Percentiles rank a stretch among this genome's conserved stretches.
These are phyloP conservation scores for Eragrostis curvula DNA, from an alignment of 176 grass and related monocot species.

Conservation along the genomic window DNA sequence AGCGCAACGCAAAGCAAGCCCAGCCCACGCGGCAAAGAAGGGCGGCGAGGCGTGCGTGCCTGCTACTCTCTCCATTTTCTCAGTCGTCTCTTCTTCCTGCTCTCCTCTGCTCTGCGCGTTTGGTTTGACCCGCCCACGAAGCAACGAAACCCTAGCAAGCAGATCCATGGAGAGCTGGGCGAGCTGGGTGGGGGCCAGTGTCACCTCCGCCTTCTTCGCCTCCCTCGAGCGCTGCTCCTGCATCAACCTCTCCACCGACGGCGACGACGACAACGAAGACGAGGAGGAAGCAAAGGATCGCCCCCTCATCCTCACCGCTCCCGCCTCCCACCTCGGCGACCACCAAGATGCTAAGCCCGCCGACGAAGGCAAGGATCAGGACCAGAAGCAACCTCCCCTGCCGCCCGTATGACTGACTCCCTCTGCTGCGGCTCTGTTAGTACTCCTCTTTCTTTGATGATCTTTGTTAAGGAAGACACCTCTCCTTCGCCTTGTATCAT, in stretches of 20 bases:
- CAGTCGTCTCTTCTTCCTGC: neutral
- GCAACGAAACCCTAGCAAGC: constrained; percentile 29
- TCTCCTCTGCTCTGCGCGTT: neutral
- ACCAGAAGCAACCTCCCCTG: constrained; percentile 13
- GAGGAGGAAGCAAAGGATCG: constrained; percentile 65
- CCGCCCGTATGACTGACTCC: constrained; percentile 46
- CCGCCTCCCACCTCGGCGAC: constrained; percentile 9
- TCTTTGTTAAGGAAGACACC: too few relatives aligned
- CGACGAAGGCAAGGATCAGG: neutral
- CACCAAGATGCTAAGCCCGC: neutral
- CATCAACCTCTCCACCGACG: constrained; percentile 79
- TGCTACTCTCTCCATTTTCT: neutral
- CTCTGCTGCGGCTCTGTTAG: neutral
- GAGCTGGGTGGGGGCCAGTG: constrained; percentile 58
- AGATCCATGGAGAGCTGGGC: constrained; percentile 62
- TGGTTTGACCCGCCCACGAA: neutral
- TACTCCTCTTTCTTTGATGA: neutral
- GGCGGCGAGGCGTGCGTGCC: neutral
- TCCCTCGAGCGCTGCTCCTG: constrained; percentile 93
- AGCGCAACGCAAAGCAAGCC: neutral
- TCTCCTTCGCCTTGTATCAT: neutral
- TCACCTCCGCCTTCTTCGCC: constrained; percentile 83
- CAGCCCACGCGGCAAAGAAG: neutral
- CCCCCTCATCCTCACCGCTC: constrained; percentile 55
- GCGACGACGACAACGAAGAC: constrained; percentile 55